Evolutionary conservation across 805 yeast genomes (phyloP), one percentile per base, ranked within the genome.

Genomic region (Myxozyma lipomycoides): DNA sequence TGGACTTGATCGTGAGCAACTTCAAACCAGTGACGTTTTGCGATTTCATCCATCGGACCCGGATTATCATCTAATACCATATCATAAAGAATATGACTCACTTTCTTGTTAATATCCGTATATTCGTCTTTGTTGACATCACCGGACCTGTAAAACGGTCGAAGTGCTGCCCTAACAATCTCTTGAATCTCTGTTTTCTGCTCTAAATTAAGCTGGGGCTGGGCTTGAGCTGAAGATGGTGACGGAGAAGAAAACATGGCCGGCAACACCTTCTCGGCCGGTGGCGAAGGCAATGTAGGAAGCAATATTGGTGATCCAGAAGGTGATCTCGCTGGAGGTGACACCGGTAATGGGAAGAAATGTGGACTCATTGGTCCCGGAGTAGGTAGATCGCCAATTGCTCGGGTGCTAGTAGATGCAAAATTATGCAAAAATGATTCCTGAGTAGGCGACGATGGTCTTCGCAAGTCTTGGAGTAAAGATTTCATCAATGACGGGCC

Each of bases 111-210:
- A 48, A 85, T 73, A 15, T 64, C 65, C 2, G 87, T 83, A 62
- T 82, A 86, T 45, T 71, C 70, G 2, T 68, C 68, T 25, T 67
- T 69, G 26, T 58, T 64, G 3, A 72, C 58, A 1, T 49, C 50
- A 0, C 70, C 69, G 3, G 68, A 65, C 17, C 69, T 65, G 61
- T 78, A 81, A 24, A 75, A 64, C 1, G 78, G 77, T 43, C 79
- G 69, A 43, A 86, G 62, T 18, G 69, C 72, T 18, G 73, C 70
- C 37, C 87, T 68, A 9, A 86, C 81, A 28, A 79, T 67, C 19
- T 69, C 70, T 62, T 85, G 93, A 15, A 86, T 75, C 30, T 69
- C 66, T 18, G 69, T 62, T 60, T 86, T 85, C 54, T 79, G 80
- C 15, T 49, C 59, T 15, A 46, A 37, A 22, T 49, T 46, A 25